These are phyloP conservation scores for Trametes cubensis DNA, from an alignment of 768 basidiomycete genomes.

Conservation along the genomic window DNA sequence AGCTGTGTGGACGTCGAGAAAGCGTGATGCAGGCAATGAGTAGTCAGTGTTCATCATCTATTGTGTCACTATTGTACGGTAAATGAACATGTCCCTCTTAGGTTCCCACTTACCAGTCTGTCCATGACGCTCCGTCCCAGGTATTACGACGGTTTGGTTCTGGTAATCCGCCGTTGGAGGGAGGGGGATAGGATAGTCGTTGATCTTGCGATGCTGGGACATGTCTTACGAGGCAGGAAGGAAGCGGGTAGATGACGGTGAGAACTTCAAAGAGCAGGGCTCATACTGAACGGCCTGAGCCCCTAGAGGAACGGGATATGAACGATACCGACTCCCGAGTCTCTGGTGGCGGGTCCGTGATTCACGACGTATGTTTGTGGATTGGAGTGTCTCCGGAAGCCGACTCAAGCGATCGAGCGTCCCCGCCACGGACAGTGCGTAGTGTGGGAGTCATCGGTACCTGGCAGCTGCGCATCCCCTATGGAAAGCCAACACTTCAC, in stretches of 20 bases:
- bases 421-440: no score
- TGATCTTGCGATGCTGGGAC: constrained; percentile 8
- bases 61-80: no score
- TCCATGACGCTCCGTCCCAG: constrained; percentile 81
- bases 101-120: constrained; percentile 63
- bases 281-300: neutral
- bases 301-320: no score
- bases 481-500: neutral
- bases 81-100: no score
- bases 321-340: neutral
- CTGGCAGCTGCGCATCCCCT: no score
- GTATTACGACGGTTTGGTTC: constrained; percentile 64
- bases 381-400: no score
- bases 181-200: constrained; percentile 28
- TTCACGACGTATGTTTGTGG: neutral
- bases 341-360: neutral
- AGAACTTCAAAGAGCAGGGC: neutral
- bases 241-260: no score
- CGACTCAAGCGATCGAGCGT: no score
- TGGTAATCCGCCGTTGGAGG: constrained; percentile 52
- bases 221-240: neutral
- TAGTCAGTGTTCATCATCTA: no score
- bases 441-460: no score
- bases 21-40: neutral
- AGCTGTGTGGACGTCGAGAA: neutral